Base-by-base conservation (phyloP, 371 early-diverging fungal species). In the Lichtheimia ramosa region DNA sequence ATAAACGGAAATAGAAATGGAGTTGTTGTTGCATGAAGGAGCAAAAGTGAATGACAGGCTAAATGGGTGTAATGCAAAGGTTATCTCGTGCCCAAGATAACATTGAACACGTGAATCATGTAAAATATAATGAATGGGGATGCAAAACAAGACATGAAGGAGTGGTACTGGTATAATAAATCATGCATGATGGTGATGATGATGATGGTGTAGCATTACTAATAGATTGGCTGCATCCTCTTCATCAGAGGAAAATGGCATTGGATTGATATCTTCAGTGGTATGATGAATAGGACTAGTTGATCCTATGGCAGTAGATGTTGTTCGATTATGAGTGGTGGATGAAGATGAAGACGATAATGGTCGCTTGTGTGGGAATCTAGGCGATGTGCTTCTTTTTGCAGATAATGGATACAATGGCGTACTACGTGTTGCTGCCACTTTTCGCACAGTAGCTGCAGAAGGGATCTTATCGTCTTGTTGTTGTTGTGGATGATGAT, bases 151-250 rank as follows among this genome's bases (percentile, higher is more conserved):
- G 15, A 25, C 13, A 23, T 24, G 25, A 6, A 10, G 5, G 51
- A n/a, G 23, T 49, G 3, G 13, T 18, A 21, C 4, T 20, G 15
- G 51, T 25, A 25, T 23, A 51, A 27, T 46, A 21, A 46, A 21
- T 46, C 46, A 46, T 46, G 43, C 20, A 56, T 56, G 56, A 20
- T 34, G 41, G 20, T 59, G 53, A 24, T 59, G 65, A 20, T 34
- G 41, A 40, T 59, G 53, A 24, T 59, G 65, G 43, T 75, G 79
- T 14, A 79, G 69, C 79, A 79, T 79, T 15, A 79, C 75, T 43
- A 79, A 58, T 14, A 79, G 51, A 53, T 73, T 69, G 1, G 79
- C 76, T 14, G 73, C 79, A 58, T 71, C 71, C 52, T 75, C 70
- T 61, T 79, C 79, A 27, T 70, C 64, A 14, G 62, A 61, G 24